A percentile compares a stretch with the other conserved stretches of the same genome.
Evolutionary conservation across 257 asterid genomes (phyloP).

Genomic region (Solanum rostratum): DNA sequence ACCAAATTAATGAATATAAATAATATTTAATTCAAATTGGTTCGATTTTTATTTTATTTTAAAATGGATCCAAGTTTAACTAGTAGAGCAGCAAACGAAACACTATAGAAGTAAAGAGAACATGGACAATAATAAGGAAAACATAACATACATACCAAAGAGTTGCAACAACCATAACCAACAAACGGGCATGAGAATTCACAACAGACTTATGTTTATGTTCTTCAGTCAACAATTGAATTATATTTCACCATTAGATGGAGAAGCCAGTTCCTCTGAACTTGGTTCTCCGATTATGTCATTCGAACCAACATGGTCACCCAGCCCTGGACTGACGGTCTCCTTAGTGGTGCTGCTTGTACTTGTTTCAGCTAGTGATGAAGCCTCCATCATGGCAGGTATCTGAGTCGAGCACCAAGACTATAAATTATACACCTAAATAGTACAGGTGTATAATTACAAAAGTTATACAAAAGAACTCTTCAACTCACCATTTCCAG

Average conservation of each 20-base stretch:
- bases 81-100: not conserved
- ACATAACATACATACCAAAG: not conserved
- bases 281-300: conserved; percentile 52
- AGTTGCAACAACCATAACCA: not conserved
- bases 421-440: not conserved
- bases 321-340: conserved; percentile 37
- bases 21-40: too few species aligned
- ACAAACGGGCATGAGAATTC: not conserved
- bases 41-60: too few species aligned
- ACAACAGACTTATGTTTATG: not conserved
- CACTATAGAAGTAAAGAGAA: not conserved
- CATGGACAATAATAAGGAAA: not conserved
- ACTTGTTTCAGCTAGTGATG: conserved; percentile 34
- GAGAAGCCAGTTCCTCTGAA: conserved; percentile 62
- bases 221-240: conserved; percentile 17
- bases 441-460: not conserved
- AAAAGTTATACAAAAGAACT: too few species aligned
- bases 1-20: too few species aligned
- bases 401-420: conserved; percentile 30
- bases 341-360: conserved; percentile 23
- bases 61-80: too few species aligned
- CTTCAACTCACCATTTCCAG: conserved; percentile 54
- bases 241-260: conserved; percentile 45
- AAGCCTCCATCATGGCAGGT: conserved; percentile 44
- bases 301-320: conserved; percentile 15